Conservation (phyloP, 2,329 filamentous ascomycete genomes). For the Calonectria crousiana region DNA sequence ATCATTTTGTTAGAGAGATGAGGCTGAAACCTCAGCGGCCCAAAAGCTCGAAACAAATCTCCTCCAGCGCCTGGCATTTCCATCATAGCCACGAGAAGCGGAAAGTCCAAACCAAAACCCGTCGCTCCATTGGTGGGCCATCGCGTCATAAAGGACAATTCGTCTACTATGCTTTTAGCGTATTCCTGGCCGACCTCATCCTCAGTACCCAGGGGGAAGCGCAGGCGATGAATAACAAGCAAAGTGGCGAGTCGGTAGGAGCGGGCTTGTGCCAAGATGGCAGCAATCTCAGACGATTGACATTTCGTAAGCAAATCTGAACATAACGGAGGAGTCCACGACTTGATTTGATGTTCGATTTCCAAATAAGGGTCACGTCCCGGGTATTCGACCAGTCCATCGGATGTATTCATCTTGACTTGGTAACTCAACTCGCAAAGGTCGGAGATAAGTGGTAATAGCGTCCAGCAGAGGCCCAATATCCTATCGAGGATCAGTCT, state of each 20-base stretch:
- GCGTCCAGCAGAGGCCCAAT: conserved; percentile 22
- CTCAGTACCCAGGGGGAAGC: conserved; percentile 26
- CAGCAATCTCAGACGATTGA: conserved; percentile 1
- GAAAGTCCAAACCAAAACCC: conserved; percentile 27
- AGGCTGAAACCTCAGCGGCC: conserved; percentile 8
- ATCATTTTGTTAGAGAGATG: background rate
- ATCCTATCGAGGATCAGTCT: conserved; percentile 26
- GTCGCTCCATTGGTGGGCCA: conserved; percentile 15
- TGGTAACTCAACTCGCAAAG: conserved; percentile 25
- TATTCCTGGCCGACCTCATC: conserved; percentile 15
- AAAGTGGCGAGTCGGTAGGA: conserved; percentile 25
- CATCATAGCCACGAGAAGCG: conserved; percentile 29
- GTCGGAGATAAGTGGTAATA: conserved; percentile 25
- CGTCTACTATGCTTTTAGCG: conserved; percentile 21
- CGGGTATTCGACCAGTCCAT: background rate
- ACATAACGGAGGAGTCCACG: conserved; percentile 17
- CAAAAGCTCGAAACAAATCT: conserved; percentile 11
- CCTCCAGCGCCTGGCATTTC: conserved; percentile 16
- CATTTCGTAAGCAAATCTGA: conserved; percentile 9
- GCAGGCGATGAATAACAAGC: conserved; percentile 31
- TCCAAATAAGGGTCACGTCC: conserved; percentile 14
- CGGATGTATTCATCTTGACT: background rate
- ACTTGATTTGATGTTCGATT: conserved; percentile 18
- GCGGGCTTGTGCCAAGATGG: conserved; percentile 27
- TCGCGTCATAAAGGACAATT: conserved; percentile 4